phyloP scores from a whole-genome alignment of 1,139 yeast genomes.

The Pichia sp. region DNA sequence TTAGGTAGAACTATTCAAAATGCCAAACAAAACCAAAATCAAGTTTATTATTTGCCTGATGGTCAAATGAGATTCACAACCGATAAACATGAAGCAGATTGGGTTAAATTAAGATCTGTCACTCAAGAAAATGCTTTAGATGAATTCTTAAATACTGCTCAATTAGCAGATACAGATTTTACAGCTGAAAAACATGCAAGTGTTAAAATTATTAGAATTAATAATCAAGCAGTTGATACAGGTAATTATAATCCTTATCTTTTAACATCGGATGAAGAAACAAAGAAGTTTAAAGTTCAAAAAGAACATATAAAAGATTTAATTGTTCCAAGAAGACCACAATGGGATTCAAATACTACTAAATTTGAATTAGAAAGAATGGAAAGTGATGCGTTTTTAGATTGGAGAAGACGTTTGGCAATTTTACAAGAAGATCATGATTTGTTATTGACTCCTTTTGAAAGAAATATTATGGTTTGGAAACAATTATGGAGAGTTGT shows the following conservation, averaged over 20 bases:
- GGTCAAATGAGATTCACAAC: conserved; percentile 82
- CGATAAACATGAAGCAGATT: conserved; percentile 74
- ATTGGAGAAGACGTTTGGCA: conserved; percentile 92
- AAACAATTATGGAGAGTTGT: conserved; percentile 98
- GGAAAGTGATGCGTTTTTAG: conserved; percentile 85
- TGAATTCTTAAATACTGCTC: conserved; percentile 92
- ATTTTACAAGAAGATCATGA: conserved; percentile 75
- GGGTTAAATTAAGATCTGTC: conserved; percentile 89
- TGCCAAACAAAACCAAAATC: conserved; percentile 63
- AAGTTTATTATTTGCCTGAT: conserved; percentile 68
- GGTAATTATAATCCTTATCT: conserved; percentile 38
- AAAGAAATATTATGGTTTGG: conserved; percentile 97
- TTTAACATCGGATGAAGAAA: conserved; percentile 63
- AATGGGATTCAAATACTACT: conserved; percentile 71
- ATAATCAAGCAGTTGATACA: conserved; percentile 45
- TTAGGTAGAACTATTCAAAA: conserved; percentile 80
- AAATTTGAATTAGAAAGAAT: conserved; percentile 74
- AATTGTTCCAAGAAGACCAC: conserved; percentile 93
- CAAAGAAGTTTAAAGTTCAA: conserved; percentile 57
- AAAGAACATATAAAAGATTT: conserved; percentile 70
- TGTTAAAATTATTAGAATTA: conserved; percentile 77
- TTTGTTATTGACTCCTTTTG: conserved; percentile 89
- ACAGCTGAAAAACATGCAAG: conserved; percentile 83
- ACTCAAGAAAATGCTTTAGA: conserved; percentile 93
- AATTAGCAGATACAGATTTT: conserved; percentile 92